Percentiles rank a stretch among this genome's conserved stretches.
Evolutionary conservation across 2,329 filamentous ascomycete species (phyloP).

Genomic region (Aspergillus fijiensis): DNA sequence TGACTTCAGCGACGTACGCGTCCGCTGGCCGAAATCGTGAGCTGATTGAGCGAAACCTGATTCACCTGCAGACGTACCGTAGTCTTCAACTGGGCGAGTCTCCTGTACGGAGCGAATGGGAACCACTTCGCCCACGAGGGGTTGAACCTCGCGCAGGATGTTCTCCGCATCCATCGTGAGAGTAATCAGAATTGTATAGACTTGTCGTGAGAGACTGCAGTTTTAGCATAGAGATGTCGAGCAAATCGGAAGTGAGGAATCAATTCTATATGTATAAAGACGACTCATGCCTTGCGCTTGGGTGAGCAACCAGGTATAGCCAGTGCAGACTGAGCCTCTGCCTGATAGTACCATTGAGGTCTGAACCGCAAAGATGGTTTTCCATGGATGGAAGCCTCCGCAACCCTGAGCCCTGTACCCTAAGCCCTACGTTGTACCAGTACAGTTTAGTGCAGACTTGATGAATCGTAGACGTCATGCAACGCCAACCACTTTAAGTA

Average conservation of each 20-base stretch:
- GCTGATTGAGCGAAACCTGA: slow-evolving; percentile 4
- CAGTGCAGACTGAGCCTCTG: not conserved
- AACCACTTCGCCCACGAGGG: slow-evolving; percentile 36
- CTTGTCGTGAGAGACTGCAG: not conserved
- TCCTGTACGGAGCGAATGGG: slow-evolving; percentile 48
- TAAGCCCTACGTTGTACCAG: slow-evolving; percentile 23
- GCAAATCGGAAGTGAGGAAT: not conserved
- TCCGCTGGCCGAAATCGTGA: slow-evolving; percentile 30
- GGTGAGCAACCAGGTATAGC: not conserved
- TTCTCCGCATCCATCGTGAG: slow-evolving; percentile 24
- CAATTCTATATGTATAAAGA: not conserved
- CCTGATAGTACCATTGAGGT: not conserved
- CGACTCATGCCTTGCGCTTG: not conserved
- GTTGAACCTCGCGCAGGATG: slow-evolving; percentile 27
- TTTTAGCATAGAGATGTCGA: not conserved
- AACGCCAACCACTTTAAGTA: not conserved
- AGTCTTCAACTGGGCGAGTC: slow-evolving; percentile 40
- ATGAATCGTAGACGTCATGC: slow-evolving; percentile 9
- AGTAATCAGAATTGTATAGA: not conserved
- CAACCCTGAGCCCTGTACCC: slow-evolving; percentile 20
- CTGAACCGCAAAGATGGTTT: not conserved
- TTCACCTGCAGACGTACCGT: slow-evolving; percentile 32
- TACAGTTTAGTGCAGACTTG: not conserved
- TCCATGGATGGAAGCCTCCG: not conserved
- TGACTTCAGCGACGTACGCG: slow-evolving; percentile 47